Evolutionary conservation across 1,139 yeast species (phyloP), one percentile per base, ranked within the genome.

Genomic region (Arxiozyma bovina): DNA sequence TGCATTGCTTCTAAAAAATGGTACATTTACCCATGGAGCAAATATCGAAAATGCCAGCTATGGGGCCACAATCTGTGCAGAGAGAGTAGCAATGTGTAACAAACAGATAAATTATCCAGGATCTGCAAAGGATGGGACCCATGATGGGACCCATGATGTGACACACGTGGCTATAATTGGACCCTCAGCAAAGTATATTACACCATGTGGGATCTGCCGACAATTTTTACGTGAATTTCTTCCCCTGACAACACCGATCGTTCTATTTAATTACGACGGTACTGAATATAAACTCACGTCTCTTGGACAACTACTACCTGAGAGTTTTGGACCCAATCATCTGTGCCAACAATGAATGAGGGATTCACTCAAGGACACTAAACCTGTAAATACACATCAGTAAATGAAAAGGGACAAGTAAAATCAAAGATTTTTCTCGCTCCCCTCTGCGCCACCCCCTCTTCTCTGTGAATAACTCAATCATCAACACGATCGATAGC

Each of bases 191-290:
- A 77, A 76, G 15, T 77, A 83, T 27, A 83, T 87, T 20, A 77
- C 91, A 11, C 99, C 99, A 0, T 93, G 99, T 69, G 99, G 99
- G 3, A 85, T 93, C 48, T 93, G 99, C 65, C 77, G 99, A 55
- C 99, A 93, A 68, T 80, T 87, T 57, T 81, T 90, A 43, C 74
- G 96, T 40, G 97, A 90, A 68, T 90, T 89, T 69, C 79, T 61
- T 5, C 38, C 73, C 1, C 66, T 67, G 3, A 70, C 75, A 2
- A 66, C 81, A 23, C 83, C 84, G 0, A 69, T 87, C 1, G 77
- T 77, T 61, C 83, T 88, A 90, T 83, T 81, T 62, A 77, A 79
- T 52, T 69, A 66, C 1, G 76, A 74, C 50, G 88, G 85, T 0
- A 63, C 73, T 8, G n/a, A 40, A 21, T 44, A 47, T n/a, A 23